Conservation (phyloP, 306 rosid species). For the Crataegus laevigata region DNA sequence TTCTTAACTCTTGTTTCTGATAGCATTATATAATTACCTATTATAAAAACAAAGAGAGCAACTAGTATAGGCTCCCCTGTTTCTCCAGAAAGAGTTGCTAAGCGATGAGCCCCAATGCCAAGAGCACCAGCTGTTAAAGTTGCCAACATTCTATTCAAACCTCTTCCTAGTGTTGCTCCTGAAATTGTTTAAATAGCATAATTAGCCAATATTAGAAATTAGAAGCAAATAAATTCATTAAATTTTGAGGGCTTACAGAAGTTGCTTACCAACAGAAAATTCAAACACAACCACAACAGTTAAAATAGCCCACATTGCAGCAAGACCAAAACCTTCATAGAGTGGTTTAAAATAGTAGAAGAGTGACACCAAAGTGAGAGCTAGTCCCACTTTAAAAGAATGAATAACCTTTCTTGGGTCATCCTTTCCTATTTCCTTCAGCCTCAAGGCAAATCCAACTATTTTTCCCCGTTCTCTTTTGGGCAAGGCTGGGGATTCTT, state of each 20-base stretch:
- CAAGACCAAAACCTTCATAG: slow-evolving; percentile 15
- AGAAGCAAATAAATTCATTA: no score
- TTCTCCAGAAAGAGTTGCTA: slow-evolving; percentile 24
- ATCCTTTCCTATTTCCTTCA: slow-evolving; percentile 16
- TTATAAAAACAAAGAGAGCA: slow-evolving; percentile 10
- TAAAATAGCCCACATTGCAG: slow-evolving; percentile 25
- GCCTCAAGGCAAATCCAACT: background rate
- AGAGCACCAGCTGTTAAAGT: slow-evolving; percentile 29
- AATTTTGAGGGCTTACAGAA: background rate
- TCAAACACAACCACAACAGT: slow-evolving; percentile 23
- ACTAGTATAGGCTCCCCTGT: slow-evolving; percentile 25
- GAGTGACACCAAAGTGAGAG: slow-evolving; percentile 20
- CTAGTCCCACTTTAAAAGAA: slow-evolving; percentile 22
- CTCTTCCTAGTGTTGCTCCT: slow-evolving; percentile 41
- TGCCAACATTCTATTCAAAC: slow-evolving; percentile 31
- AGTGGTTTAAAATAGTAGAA: slow-evolving; percentile 21
- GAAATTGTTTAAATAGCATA: background rate
- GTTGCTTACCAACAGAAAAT: slow-evolving; percentile 21
- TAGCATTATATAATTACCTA: background rate
- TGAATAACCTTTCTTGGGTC: slow-evolving; percentile 23
- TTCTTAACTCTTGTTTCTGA: background rate
- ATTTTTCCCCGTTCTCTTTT: background rate
- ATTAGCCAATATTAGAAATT: background rate
- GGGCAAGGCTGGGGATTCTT: background rate
- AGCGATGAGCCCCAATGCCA: slow-evolving; percentile 21